Percentiles rank a stretch among this genome's conserved stretches.
These are phyloP conservation scores for Lanmaoa pseudosensibilis DNA, from an alignment of 768 basidiomycete species.

Conservation along the genomic window DNA sequence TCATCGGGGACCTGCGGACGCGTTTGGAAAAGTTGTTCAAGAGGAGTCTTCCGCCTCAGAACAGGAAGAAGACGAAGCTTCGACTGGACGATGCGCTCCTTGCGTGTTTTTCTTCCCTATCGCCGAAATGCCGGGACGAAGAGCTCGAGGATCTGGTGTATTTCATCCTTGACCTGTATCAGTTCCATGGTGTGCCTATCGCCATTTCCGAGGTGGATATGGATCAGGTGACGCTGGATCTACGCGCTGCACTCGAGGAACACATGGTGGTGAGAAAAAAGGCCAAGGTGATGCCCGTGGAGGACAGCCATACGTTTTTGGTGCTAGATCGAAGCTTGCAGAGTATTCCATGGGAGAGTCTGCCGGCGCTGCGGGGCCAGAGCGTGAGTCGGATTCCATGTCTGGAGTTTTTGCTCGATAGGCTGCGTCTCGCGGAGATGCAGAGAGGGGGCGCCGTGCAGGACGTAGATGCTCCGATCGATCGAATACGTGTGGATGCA, in stretches of 20 bases:
- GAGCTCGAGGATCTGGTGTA: constrained; percentile 95
- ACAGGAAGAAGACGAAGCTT: constrained; percentile 58
- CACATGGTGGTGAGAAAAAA: constrained; percentile 45
- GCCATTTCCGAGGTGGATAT: constrained; percentile 91
- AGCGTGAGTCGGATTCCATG: constrained; percentile 94
- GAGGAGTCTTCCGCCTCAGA: constrained; percentile 56
- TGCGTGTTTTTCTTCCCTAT: constrained; percentile 81
- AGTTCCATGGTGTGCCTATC: constrained; percentile 87
- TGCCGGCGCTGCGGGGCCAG: constrained; percentile 79
- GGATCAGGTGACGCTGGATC: constrained; percentile 84
- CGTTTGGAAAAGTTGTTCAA: constrained; percentile 78
- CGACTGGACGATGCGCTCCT: constrained; percentile 74
- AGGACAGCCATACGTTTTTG: constrained; percentile 79
- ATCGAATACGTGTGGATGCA: constrained; percentile 60
- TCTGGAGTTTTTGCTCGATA: constrained; percentile 82
- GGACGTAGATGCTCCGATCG: constrained; percentile 28
- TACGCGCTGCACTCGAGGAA: constrained; percentile 76
- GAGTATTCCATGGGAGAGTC: constrained; percentile 92
- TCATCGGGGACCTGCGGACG: constrained; percentile 56
- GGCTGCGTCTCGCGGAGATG: constrained; percentile 61
- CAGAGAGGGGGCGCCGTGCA: constrained; percentile 29
- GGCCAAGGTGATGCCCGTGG: constrained; percentile 25
- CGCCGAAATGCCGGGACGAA: constrained; percentile 83
- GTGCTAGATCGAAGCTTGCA: constrained; percentile 89
- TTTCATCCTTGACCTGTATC: constrained; percentile 91